Evolutionary conservation across 352 stramenopile species (phyloP), one percentile per base, ranked within the genome.

Genomic region (Saprolegnia diclina): DNA sequence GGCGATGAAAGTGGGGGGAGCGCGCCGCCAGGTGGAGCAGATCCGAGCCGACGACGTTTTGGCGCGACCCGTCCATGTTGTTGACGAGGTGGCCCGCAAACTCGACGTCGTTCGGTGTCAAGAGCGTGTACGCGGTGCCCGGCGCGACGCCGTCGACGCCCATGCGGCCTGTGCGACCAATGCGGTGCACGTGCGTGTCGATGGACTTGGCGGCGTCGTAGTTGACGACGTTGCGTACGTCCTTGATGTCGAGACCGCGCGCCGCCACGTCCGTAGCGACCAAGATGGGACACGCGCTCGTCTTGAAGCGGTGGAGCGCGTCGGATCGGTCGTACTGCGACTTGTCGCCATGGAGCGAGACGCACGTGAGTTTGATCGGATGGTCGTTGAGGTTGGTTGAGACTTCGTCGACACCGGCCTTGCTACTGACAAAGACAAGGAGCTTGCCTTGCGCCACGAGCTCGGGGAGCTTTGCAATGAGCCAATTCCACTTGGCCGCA

Each of bases 131-230:
- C 3, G 88, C 88, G 0, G 82, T 94, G 11, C 88, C 88, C 55
- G 82, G 80, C 24, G 87, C 79, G 21, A 96, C 89, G 0, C 88
- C 88, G 42, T 94, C 87, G 3, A 78, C 56, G 0, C 87, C 85
- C 88, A 94, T 94, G 6, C 90, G 82, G 14, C 90, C 90, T 0
- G 90, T 97, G 21, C 90, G 83, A 4, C 90, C 90, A 26, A 96
- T 94, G 0, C 90, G 86, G 71, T 97, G 90, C 35, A 96, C 85
- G 69, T 97, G 90, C 0, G 85, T 95, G 59, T 97, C 90, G 48
- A 97, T 97, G 37, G 82, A 95, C 72, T 95, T 96, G 22, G 90
- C 90, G n/a, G 93, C 79, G 64, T 97, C 90, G 62, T 90, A 97
- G 65, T 96, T 95, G 55, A 97, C 79, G 0, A 97, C 90, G 5